Evolutionary conservation across 257 asterid genomes (phyloP).

Genomic region (Mitragyna speciosa): DNA sequence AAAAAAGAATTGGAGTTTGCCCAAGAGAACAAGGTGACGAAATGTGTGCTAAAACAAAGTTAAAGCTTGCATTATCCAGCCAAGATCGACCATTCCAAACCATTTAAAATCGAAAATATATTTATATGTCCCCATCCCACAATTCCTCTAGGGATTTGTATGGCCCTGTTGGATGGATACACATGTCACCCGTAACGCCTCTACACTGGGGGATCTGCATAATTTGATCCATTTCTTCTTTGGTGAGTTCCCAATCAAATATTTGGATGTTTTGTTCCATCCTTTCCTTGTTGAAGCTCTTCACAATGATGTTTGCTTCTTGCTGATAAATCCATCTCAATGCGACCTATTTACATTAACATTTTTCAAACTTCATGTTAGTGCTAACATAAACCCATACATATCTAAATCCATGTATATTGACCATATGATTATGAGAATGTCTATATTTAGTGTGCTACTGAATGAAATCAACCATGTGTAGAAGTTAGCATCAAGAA

Average conservation of each 20-base stretch:
- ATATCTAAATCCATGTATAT: no score
- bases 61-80: background rate
- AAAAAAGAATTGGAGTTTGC: no score
- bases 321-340: conserved; percentile 37
- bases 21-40: no score
- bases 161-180: conserved; percentile 39
- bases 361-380: background rate
- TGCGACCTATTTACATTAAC: conserved; percentile 14
- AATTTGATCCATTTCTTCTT: conserved; percentile 41
- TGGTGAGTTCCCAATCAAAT: conserved; percentile 29
- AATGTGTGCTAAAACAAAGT: no score
- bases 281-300: conserved; percentile 40
- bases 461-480: no score
- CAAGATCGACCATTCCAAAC: no score
- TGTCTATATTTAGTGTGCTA: no score
- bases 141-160: conserved; percentile 38
- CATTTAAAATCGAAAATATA: no score
- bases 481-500: no score
- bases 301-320: conserved; percentile 25
- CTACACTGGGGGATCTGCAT: conserved; percentile 36
- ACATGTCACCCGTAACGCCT: conserved; percentile 20
- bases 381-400: background rate
- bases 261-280: conserved; percentile 34
- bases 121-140: conserved; percentile 58
- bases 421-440: no score